Base-by-base conservation (phyloP, 306 rosid species). In the Vigna reflexopilosa region DNA sequence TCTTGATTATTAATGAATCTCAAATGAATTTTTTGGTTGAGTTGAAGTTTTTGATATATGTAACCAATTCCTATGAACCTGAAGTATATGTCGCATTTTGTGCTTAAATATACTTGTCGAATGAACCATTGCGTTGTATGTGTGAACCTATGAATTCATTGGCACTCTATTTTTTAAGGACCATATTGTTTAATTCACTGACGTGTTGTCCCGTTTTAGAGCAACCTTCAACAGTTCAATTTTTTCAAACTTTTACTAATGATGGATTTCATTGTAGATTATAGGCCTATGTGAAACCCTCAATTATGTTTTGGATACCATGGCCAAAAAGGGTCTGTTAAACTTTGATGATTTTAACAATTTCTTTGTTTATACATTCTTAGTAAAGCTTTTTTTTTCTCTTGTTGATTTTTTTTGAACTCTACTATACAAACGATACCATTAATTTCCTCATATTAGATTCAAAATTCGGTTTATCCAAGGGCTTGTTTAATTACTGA, bases 321-420 rank as follows among this genome's bases (percentile, higher is more conserved):
- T 96, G 98, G 98, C 97, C 62, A 96, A 89, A 87, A 96, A 96
- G 86, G 86, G 99, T 96, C 99, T 17, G 96, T 96, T 77, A 93
- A 74, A 95, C 58, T 45, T 19, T 67, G 72, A 74, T 36, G 74
- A 67, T 32, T 42, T 42, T 38, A 62, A 36, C 52, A 65, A n/a
- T 51, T 80, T 58, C 83, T 75, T 20, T 76, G 82, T 78, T 80
- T 6, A 85, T 78, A 75, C 78, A 78, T 70, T 82, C 80, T 82
- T 85, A 50, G 42, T 48, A 68, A 59, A 76, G 51, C 84, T 55
- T 65, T 78, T 45, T 30, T 16, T 55, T 30, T 30, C 32, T 70
- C 8, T 57, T 22, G 72, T 70, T 62, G 26, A 77, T 16, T 82
- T 73, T 67, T 73, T 72, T 81, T 70, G 73, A 70, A 74, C 62